A percentile compares a stretch with the other conserved stretches of the same genome.
Conservation (phyloP, 345 rosid species). For the Eucalyptus curtisii region DNA sequence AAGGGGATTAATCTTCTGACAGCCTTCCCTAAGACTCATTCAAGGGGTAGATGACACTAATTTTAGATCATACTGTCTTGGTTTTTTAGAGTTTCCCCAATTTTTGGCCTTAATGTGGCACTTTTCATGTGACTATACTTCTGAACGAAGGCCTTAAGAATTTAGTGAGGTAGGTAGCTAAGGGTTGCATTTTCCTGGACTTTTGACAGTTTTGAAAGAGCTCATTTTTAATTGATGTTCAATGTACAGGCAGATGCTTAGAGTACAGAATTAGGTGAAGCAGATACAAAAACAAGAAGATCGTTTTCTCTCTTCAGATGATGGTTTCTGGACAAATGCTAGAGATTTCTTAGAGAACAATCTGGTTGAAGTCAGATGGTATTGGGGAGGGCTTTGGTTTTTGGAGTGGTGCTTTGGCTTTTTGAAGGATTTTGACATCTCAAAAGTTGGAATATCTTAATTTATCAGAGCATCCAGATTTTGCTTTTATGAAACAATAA, state of each 20-base stretch:
- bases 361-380: background rate
- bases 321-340: background rate
- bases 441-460: background rate
- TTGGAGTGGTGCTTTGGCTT: background rate
- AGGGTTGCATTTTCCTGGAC: background rate
- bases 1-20: background rate
- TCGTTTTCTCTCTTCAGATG: background rate
- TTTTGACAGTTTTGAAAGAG: background rate
- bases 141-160: background rate
- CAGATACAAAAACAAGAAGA: background rate
- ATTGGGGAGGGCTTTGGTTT: background rate
- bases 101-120: background rate
- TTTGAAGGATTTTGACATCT: background rate
- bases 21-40: background rate
- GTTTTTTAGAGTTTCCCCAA: background rate
- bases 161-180: background rate
- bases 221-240: background rate
- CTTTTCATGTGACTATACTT: background rate
- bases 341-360: background rate
- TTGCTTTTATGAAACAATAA: background rate
- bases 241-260: background rate
- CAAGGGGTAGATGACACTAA: background rate
- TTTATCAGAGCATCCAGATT: background rate
- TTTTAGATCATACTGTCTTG: background rate
- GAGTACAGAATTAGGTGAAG: background rate